Conservation (phyloP, 2,329 filamentous ascomycete genomes). For the Cordyceps militaris region DNA sequence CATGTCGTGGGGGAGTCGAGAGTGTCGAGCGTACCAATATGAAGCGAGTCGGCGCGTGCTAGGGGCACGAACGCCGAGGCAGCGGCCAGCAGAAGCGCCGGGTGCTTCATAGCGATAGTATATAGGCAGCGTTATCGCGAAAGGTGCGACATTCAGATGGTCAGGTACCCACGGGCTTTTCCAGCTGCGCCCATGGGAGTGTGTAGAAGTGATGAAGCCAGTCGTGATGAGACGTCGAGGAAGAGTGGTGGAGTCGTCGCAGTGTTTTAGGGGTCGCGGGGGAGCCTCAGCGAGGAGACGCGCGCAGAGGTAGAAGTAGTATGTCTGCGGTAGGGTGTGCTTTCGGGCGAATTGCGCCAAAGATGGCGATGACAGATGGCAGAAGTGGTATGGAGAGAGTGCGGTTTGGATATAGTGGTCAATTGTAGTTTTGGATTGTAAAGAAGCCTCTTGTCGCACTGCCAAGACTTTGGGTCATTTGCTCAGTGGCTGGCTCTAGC, state of each 20-base stretch:
- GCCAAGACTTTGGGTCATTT: background rate
- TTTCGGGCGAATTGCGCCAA: background rate
- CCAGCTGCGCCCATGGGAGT: background rate
- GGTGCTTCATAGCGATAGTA: conserved; percentile 4
- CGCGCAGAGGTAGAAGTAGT: background rate
- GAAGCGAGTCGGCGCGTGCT: background rate
- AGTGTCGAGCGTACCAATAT: background rate
- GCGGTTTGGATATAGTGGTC: background rate
- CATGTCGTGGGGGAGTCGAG: background rate
- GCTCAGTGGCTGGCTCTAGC: background rate
- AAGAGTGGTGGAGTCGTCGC: background rate
- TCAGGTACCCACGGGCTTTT: background rate
- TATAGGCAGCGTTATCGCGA: background rate
- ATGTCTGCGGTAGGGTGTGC: background rate
- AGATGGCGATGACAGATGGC: background rate
- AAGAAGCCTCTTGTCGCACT: background rate
- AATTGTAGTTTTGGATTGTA: background rate
- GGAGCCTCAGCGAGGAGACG: background rate
- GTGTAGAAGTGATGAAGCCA: background rate
- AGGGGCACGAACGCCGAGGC: background rate
- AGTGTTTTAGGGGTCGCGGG: background rate
- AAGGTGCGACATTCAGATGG: background rate
- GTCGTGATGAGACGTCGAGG: background rate
- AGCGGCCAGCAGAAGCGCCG: conserved; percentile 2
- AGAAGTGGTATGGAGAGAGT: background rate